Base-by-base conservation (phyloP, 2,329 filamentous ascomycete genomes). In the Ceratocystis harringtonii region DNA sequence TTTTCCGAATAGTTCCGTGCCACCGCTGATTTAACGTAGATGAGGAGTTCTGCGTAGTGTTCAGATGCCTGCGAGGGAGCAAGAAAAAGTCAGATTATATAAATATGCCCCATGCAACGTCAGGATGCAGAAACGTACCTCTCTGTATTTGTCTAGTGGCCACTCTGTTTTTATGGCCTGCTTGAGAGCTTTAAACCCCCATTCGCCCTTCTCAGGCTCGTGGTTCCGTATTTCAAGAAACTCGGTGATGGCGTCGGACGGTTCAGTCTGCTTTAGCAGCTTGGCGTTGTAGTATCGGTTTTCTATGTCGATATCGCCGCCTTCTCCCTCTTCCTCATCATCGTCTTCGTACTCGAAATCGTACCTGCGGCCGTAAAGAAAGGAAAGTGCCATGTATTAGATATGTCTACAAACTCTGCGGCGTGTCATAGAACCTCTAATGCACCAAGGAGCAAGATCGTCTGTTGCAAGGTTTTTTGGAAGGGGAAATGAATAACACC, bases 251-350 rank as follows among this genome's bases (percentile, higher is more conserved):
- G 94, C 94, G 70, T 90, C 90, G 72, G 94, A 84, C 0, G 92
- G 91, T 66, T 92, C 90, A 68, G 87, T 86, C 55, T 81, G 80
- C 79, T 97, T 99, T 74, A 95, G 86, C 78, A 97, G 92, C 77
- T 99, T 99, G 55, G 94, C 94, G 76, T 96, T 97, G 81, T 97
- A 99, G 80, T 99, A 99, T 78, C 96, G 96, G 80, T 99, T 99
- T 75, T 99, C 94, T 74, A 97, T 95, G 70, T 92, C 91, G 71
- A 96, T 89, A 74, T 96, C 90, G 66, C 87, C 91, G 41, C 83
- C 85, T 66, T 96, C 87, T 55, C 95, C 89, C 61, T 94, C 91
- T 66, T 96, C 90, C 69, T 91, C 90, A 67, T 86, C 94, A 70
- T 91, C 90, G 67, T 86, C 94, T 74, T 96, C 92, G 76, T 96